A percentile compares a stretch with the other conserved stretches of the same genome.
Conservation (phyloP, 2,329 filamentous ascomycete genomes). For the Nectriaceae sp. region DNA sequence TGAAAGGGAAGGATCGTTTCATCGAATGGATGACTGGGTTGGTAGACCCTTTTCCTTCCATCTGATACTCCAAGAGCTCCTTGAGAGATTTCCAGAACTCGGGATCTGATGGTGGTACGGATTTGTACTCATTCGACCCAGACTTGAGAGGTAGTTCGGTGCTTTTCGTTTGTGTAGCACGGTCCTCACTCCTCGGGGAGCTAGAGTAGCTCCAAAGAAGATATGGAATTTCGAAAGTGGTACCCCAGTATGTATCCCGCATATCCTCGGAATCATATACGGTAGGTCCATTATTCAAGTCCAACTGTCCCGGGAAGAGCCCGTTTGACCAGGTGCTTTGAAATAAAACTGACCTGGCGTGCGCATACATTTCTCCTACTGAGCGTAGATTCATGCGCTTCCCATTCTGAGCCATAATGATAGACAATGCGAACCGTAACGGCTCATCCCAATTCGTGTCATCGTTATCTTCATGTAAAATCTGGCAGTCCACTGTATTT, state of each 20-base stretch:
- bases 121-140: background rate
- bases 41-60: background rate
- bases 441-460: background rate
- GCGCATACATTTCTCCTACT: background rate
- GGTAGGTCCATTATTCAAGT: background rate
- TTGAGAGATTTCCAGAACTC: background rate
- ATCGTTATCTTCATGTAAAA: conserved; percentile 1
- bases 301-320: conserved; percentile 1
- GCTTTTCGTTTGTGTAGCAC: background rate
- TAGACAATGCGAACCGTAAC: conserved; percentile 1
- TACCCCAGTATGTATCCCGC: conserved; percentile 1
- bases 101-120: background rate
- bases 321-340: background rate
- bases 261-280: background rate
- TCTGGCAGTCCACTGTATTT: background rate
- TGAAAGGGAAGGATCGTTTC: background rate
- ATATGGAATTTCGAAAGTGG: conserved; percentile 3
- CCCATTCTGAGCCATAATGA: background rate
- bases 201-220: background rate
- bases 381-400: background rate
- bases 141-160: background rate
- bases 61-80: background rate
- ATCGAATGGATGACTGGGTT: background rate
- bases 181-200: background rate
- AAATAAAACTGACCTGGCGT: background rate